phyloP scores from a whole-genome alignment of 108 stramenopile genomes.

The Mediolabrus comicus region DNA sequence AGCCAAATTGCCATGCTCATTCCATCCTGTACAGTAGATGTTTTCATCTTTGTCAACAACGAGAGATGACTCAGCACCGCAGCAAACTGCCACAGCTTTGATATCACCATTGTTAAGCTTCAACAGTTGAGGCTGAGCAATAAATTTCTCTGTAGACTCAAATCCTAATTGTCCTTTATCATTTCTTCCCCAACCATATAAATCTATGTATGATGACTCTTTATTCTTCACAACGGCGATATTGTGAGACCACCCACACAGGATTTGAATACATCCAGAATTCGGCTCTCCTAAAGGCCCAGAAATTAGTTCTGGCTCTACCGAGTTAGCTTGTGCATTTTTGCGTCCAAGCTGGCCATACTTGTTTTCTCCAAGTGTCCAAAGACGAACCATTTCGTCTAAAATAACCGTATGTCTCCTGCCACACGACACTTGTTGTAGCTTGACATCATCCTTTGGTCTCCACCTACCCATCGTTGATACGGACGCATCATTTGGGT shows the following conservation, averaged over 20 bases:
- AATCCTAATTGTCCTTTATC: constrained; percentile 45
- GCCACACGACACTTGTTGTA: constrained; percentile 70
- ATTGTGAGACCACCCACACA: constrained; percentile 68
- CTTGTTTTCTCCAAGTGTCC: constrained; percentile 83
- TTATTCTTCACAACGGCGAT: constrained; percentile 40
- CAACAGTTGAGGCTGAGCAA: constrained; percentile 35
- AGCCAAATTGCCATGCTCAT: constrained; percentile 79
- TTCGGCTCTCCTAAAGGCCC: constrained; percentile 31
- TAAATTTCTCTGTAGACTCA: constrained; percentile 36
- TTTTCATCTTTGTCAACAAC: constrained; percentile 42
- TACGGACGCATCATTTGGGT: background rate
- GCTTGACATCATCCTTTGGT: constrained; percentile 56
- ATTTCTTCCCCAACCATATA: constrained; percentile 81
- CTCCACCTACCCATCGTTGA: constrained; percentile 57
- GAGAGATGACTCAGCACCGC: constrained; percentile 78
- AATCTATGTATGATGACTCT: constrained; percentile 4
- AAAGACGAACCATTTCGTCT: constrained; percentile 72
- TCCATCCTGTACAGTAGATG: constrained; percentile 75
- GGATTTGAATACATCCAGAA: constrained; percentile 46
- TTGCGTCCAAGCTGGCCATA: constrained; percentile 76
- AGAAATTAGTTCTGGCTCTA: constrained; percentile 41
- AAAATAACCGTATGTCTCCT: constrained; percentile 67
- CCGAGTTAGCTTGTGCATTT: background rate
- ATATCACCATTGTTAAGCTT: background rate
- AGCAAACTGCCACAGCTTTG: constrained; percentile 42